phyloP scores from a whole-genome alignment of 306 rosid species.

The Elaeagnus macrophylla region DNA sequence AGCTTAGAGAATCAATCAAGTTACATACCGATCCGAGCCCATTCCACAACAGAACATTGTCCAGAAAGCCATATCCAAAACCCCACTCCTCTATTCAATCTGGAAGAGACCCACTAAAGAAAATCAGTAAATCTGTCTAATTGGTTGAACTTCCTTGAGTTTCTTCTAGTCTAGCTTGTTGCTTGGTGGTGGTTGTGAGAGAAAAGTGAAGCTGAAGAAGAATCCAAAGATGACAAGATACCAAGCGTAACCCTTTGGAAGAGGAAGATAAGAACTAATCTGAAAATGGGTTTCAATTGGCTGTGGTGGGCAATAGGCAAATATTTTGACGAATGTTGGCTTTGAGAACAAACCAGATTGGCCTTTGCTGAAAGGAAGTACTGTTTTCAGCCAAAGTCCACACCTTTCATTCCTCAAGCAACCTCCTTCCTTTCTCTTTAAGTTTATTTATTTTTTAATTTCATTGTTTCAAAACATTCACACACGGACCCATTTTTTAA shows the following conservation, averaged over 20 bases:
- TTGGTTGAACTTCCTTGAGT: conserved; percentile 14
- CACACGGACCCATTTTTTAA: conserved; percentile 21
- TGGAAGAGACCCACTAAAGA: conserved; percentile 24
- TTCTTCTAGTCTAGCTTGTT: conserved; percentile 16
- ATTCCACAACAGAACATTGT: conserved; percentile 59
- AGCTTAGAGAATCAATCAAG: conserved; percentile 2
- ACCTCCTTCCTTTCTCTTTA: conserved; percentile 12
- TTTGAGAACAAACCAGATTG: conserved; percentile 11
- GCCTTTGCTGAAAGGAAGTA: conserved; percentile 1
- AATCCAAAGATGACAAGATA: conserved; percentile 11
- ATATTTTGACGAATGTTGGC: conserved; percentile 26
- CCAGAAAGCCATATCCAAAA: conserved; percentile 45
- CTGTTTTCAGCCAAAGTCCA: conserved; percentile 10
- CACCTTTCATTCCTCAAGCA: conserved; percentile 18
- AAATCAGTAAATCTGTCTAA: conserved; percentile 22
- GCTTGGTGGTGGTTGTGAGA: conserved; percentile 10
- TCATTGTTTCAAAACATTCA: conserved; percentile 19
- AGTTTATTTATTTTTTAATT: conserved; percentile 11
- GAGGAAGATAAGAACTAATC: conserved; percentile 22
- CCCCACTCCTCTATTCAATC: conserved; percentile 16
- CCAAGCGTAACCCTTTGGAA: conserved; percentile 17
- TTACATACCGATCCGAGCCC: conserved; percentile 61
- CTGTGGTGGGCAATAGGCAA: conserved; percentile 2
- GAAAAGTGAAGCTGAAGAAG: conserved; percentile 10
- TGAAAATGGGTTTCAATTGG: conserved; percentile 3